Evolutionary conservation across 2,329 filamentous ascomycete species (phyloP).

Genomic region (Calonectria hawksworthii): DNA sequence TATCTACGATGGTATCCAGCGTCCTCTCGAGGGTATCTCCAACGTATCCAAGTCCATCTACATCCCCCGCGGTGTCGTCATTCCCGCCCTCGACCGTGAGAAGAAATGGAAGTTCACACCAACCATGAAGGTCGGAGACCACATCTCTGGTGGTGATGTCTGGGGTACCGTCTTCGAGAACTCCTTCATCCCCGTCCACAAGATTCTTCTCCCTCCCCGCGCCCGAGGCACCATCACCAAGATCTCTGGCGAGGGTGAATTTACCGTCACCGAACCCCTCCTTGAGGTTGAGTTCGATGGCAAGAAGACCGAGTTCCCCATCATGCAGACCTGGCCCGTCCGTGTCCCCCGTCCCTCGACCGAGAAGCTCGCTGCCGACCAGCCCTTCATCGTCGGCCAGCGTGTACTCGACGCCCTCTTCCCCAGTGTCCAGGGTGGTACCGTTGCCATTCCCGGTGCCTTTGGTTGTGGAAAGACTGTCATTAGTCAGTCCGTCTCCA

Average conservation of each 20-base stretch:
- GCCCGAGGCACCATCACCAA: conserved; percentile 93
- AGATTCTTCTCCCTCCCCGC: conserved; percentile 90
- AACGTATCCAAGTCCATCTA: conserved; percentile 89
- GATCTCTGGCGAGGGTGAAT: conserved; percentile 90
- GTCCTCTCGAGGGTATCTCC: conserved; percentile 89
- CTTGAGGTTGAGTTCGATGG: conserved; percentile 98
- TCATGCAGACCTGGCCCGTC: conserved; percentile 99
- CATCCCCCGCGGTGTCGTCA: conserved; percentile 93
- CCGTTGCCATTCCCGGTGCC: conserved; percentile 96
- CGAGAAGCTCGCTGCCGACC: conserved; percentile 90
- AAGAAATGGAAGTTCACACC: conserved; percentile 99
- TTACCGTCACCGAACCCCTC: conserved; percentile 94
- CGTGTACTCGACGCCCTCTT: conserved; percentile 96
- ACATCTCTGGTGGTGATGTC: conserved; percentile 95
- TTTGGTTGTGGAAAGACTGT: conserved; percentile 99
- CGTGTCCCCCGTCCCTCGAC: conserved; percentile 93
- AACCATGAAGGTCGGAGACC: conserved; percentile 92
- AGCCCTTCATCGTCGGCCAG: conserved; percentile 96
- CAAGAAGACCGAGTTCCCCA: conserved; percentile 91
- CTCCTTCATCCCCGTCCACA: conserved; percentile 93
- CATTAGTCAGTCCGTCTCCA: conserved; percentile 98
- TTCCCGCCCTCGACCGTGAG: conserved; percentile 88
- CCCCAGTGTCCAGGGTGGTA: conserved; percentile 96
- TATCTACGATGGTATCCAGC: conserved; percentile 99
- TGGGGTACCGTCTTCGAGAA: conserved; percentile 98